Evolutionary conservation across 2,329 filamentous ascomycete species (phyloP).

Genomic region (Bipolaris sorokiniana): DNA sequence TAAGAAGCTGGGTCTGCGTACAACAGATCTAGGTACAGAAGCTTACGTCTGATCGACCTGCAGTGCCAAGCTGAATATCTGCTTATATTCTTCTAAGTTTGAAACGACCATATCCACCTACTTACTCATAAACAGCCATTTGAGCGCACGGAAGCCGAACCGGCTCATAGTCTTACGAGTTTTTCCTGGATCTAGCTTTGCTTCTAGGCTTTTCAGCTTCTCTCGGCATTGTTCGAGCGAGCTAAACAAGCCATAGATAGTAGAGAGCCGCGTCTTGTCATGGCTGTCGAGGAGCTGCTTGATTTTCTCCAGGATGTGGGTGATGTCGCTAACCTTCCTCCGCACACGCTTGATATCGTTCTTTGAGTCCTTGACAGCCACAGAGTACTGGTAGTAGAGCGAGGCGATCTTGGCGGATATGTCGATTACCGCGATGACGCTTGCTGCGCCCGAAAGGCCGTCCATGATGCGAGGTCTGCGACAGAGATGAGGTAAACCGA

Average conservation of each 20-base stretch:
- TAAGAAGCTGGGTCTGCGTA: slow-evolving; percentile 12
- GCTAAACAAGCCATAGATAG: slow-evolving; percentile 28
- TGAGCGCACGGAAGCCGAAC: slow-evolving; percentile 45
- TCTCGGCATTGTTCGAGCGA: slow-evolving; percentile 24
- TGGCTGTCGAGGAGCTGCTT: slow-evolving; percentile 34
- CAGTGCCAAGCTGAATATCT: slow-evolving; percentile 38
- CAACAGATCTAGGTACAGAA: slow-evolving; percentile 26
- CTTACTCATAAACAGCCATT: slow-evolving; percentile 50
- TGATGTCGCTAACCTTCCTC: slow-evolving; percentile 35
- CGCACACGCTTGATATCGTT: slow-evolving; percentile 44
- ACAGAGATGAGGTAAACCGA: neutral
- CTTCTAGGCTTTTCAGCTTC: slow-evolving; percentile 20
- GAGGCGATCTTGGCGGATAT: slow-evolving; percentile 47
- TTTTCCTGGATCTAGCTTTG: slow-evolving; percentile 19
- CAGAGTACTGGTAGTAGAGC: slow-evolving; percentile 48
- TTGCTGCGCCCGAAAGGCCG: no score
- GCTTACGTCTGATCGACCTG: slow-evolving; percentile 47
- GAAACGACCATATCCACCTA: slow-evolving; percentile 38
- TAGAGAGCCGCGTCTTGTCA: slow-evolving; percentile 33
- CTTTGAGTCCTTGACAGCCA: slow-evolving; percentile 29
- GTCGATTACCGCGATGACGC: slow-evolving; percentile 49
- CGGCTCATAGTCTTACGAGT: slow-evolving; percentile 39
- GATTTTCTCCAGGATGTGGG: slow-evolving; percentile 33
- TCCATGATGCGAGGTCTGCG: slow-evolving; percentile 34
- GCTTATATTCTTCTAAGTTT: slow-evolving; percentile 35